These are phyloP conservation scores for Arabidopsis lyrata DNA, from an alignment of 441 rosid genomes.

Conservation along the genomic window DNA sequence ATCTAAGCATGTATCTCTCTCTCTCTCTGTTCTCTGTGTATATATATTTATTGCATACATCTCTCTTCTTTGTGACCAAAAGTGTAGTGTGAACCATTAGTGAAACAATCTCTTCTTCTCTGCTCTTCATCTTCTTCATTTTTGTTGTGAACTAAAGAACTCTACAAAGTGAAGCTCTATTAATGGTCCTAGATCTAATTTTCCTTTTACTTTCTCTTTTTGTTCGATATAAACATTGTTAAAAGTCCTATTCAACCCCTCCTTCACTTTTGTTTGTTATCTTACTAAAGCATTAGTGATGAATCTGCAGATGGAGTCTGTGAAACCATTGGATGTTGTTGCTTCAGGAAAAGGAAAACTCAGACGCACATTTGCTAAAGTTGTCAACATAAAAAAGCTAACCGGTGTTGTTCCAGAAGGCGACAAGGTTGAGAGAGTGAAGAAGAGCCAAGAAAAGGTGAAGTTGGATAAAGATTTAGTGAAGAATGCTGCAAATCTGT, in stretches of 20 bases:
- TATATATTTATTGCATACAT: constrained; percentile 12
- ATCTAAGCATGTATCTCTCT: constrained; percentile 18
- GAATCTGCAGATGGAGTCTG: constrained; percentile 73
- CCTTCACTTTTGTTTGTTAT: constrained; percentile 5
- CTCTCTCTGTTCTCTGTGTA: neutral
- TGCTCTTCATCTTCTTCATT: constrained; percentile 12
- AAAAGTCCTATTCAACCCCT: neutral
- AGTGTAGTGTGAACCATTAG: constrained; percentile 31
- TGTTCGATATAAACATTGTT: constrained; percentile 38
- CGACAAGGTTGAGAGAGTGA: constrained; percentile 54
- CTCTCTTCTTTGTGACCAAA: constrained; percentile 16
- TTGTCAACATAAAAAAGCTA: constrained; percentile 59
- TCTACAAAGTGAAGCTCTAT: constrained; percentile 38
- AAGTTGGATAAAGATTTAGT: constrained; percentile 43
- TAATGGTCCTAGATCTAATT: constrained; percentile 33
- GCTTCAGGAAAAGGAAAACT: constrained; percentile 68
- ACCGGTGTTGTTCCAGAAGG: constrained; percentile 69
- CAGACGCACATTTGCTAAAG: constrained; percentile 65
- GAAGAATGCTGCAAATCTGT: constrained; percentile 42
- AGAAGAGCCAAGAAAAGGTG: constrained; percentile 45
- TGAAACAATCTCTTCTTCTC: constrained; percentile 28
- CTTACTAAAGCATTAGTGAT: constrained; percentile 35
- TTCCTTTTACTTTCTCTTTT: constrained; percentile 44
- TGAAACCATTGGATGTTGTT: constrained; percentile 53
- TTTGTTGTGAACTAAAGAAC: constrained; percentile 8